phyloP scores from a whole-genome alignment of 345 rosid species.

The Microcos paniculata region DNA sequence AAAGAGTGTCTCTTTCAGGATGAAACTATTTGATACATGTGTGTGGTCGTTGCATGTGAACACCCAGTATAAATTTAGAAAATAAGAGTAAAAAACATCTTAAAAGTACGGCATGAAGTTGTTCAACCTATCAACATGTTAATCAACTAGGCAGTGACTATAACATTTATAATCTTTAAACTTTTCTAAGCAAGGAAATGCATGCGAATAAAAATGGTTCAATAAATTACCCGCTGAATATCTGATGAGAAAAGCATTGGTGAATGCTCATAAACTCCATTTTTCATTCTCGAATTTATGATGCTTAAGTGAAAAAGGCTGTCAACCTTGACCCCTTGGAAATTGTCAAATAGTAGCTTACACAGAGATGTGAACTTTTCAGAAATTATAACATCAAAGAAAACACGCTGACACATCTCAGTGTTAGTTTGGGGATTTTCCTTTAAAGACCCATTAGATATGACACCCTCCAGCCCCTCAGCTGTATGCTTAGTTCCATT shows the following conservation, averaged over 20 bases:
- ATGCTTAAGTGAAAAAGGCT: slow-evolving; percentile 45
- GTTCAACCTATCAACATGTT: background rate
- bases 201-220: background rate
- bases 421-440: slow-evolving; percentile 38
- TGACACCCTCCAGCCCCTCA: slow-evolving; percentile 30
- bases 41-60: background rate
- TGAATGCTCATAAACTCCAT: slow-evolving; percentile 67
- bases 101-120: background rate
- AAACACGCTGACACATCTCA: slow-evolving; percentile 60
- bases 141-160: background rate
- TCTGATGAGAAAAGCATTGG: slow-evolving; percentile 63
- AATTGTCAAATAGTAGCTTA: slow-evolving; percentile 67
- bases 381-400: slow-evolving; percentile 60
- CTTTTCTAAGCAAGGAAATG: background rate
- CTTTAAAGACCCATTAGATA: slow-evolving; percentile 35
- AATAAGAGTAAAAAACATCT: background rate
- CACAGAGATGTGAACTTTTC: slow-evolving; percentile 71
- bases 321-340: slow-evolving; percentile 63
- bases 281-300: slow-evolving; percentile 72
- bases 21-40: background rate
- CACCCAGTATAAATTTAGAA: background rate
- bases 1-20: background rate
- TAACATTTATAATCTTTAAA: background rate
- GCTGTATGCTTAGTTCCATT: slow-evolving; percentile 40
- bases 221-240: slow-evolving; percentile 58